Conservation (phyloP, 169 alveolate genomes). For the Plasmodium ovale region DNA sequence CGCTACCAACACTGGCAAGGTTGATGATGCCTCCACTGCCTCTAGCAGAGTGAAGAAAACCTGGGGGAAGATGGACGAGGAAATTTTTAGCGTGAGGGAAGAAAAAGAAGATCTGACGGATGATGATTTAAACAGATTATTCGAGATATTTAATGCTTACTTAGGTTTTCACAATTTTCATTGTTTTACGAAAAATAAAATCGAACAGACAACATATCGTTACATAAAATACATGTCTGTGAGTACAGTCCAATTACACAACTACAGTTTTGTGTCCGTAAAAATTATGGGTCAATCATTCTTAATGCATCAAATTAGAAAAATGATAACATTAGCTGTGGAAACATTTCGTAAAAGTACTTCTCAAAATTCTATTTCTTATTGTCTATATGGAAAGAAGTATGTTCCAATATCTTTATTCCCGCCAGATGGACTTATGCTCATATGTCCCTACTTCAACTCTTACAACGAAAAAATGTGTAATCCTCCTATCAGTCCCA, state of each 20-base stretch:
- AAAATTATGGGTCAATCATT: constrained; percentile 88
- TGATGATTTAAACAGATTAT: constrained; percentile 77
- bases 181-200: constrained; percentile 81
- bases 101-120: constrained; percentile 76
- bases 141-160: constrained; percentile 78
- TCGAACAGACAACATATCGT: constrained; percentile 83
- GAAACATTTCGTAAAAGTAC: constrained; percentile 87
- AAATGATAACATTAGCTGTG: constrained; percentile 86
- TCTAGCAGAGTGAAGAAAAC: not conserved
- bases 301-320: constrained; percentile 88
- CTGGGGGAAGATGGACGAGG: constrained; percentile 4
- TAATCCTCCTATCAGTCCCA: constrained; percentile 33
- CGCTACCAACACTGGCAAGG: not conserved
- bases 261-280: constrained; percentile 77
- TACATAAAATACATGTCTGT: constrained; percentile 83
- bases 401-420: constrained; percentile 76
- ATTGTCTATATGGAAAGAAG: constrained; percentile 73
- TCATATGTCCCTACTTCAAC: constrained; percentile 67
- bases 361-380: constrained; percentile 81
- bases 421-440: constrained; percentile 85
- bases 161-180: constrained; percentile 88
- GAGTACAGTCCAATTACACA: constrained; percentile 35
- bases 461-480: constrained; percentile 55
- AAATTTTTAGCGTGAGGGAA: constrained; percentile 30
- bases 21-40: not conserved